These are phyloP conservation scores for Eucalyptus tenuipes DNA, from an alignment of 345 rosid species.

Conservation along the genomic window DNA sequence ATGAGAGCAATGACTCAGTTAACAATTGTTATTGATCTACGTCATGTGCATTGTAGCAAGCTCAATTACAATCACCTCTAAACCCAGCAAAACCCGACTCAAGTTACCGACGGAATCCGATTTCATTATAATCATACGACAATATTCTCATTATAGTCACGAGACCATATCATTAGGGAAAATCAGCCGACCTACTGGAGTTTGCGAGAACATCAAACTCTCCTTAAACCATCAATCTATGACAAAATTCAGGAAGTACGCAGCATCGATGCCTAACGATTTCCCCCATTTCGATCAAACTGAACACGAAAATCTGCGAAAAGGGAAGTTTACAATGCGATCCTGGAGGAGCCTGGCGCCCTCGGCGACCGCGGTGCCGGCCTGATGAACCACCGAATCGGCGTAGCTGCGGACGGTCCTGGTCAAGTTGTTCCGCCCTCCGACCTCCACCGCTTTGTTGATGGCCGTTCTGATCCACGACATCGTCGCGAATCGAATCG, in stretches of 20 bases:
- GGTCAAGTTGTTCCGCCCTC: constrained; percentile 39
- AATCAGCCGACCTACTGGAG: neutral
- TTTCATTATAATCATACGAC: neutral
- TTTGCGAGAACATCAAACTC: neutral
- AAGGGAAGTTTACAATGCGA: constrained; percentile 25
- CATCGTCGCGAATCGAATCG: constrained; percentile 11
- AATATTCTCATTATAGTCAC: neutral
- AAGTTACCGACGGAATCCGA: neutral
- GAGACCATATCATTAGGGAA: neutral
- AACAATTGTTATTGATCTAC: neutral
- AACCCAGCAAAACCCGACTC: neutral
- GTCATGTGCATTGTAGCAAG: neutral
- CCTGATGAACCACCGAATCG: constrained; percentile 57
- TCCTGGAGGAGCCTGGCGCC: constrained; percentile 74
- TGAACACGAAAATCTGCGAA: neutral
- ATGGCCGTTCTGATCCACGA: constrained; percentile 79
- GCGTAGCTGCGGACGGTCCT: constrained; percentile 59
- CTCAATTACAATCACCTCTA: neutral
- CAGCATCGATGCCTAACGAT: neutral
- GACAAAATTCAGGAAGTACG: neutral
- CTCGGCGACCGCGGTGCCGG: constrained; percentile 65
- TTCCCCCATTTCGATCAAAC: neutral
- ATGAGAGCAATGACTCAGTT: neutral
- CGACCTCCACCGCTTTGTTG: constrained; percentile 63
- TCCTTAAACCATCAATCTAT: neutral